These are phyloP conservation scores for Gossypium ekmanianum DNA, from an alignment of 345 rosid genomes.

Conservation along the genomic window DNA sequence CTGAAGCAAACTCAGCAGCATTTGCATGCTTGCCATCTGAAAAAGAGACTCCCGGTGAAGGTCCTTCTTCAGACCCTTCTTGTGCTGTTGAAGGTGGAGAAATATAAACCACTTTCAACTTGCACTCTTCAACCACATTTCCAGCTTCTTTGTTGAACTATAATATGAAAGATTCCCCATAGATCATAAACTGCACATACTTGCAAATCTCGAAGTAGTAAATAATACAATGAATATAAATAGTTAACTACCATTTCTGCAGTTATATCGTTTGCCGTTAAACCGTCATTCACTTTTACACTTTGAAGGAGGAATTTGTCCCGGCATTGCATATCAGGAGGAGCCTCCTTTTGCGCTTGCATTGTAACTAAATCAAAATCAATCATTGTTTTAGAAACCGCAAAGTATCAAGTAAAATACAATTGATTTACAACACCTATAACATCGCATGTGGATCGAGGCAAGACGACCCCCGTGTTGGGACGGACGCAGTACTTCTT, in stretches of 20 bases:
- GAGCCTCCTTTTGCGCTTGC: conserved; percentile 85
- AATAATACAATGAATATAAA: background rate
- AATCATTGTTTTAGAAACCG: background rate
- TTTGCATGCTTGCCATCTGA: conserved; percentile 53
- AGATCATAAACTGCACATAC: conserved; percentile 13
- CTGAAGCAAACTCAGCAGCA: conserved; percentile 45
- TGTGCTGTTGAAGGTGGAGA: conserved; percentile 77
- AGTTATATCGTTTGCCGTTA: conserved; percentile 50
- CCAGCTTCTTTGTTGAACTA: conserved; percentile 80
- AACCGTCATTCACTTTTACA: conserved; percentile 49
- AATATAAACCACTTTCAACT: conserved; percentile 62
- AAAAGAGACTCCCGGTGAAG: conserved; percentile 66
- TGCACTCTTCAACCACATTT: conserved; percentile 67
- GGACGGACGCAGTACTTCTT: conserved; percentile 85
- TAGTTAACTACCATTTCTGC: conserved; percentile 56
- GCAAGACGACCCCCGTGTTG: conserved; percentile 66
- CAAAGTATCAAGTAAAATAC: background rate
- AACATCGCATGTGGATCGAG: conserved; percentile 62
- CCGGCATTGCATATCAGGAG: conserved; percentile 72
- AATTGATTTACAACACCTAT: conserved; percentile 36
- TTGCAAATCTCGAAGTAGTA: conserved; percentile 1
- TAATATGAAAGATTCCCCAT: conserved; percentile 14
- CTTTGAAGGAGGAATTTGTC: conserved; percentile 84
- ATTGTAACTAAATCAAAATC: conserved; percentile 51
- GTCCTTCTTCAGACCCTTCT: conserved; percentile 76